Evolutionary conservation across 1,284 basidiomycete species (phyloP), one percentile per base, ranked within the genome.

Genomic region (Xerocomus amazonicus): DNA sequence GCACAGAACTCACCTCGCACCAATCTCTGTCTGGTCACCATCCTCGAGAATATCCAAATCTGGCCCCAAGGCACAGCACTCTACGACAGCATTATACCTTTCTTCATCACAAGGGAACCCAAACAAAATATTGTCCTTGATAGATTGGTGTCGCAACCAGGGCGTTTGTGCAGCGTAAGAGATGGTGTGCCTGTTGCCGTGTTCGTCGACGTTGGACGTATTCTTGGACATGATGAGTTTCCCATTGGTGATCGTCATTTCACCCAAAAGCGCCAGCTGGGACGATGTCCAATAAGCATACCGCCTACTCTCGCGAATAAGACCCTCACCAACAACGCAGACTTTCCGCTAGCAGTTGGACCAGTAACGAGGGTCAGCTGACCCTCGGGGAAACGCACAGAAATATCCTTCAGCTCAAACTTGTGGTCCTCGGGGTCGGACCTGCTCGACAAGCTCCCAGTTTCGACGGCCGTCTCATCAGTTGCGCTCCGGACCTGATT

Each of bases 271-370:
- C 9, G 66, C 66, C 35, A 70, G 48, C 66, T 68, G 39, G 9
- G 3, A 37, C 1, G n/a, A 27, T 4, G 14, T n/a, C 19, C 28
- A 14, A 0, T 12, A 12, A 56, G 10, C 6, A 26, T 10, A 6
- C 7, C 0, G 17, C 14, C 23, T 19, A 7, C 16, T n/a, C 9
- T 36, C 28, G 10, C 13, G 4, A 31, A 44, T 9, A 47, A 44
- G 9, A 4, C 12, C 12, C 66, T 51, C 27, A 68, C 64, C 40
- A 69, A 45, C 14, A 66, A 38, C 7, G 66, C 66, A 16, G 82
- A 81, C 69, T 89, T 89, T n/a, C 85, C 85, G 29, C 79, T 78
- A 0, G 83, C 86, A 0, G 84, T 86, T 0, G 84, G 80, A 5
- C 79, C 80, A 3, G 77, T 78, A 51, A 84, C 63, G 14, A 83